These are phyloP conservation scores for Pulveroboletus sp. DNA, from an alignment of 768 basidiomycete genomes.

Conservation along the genomic window DNA sequence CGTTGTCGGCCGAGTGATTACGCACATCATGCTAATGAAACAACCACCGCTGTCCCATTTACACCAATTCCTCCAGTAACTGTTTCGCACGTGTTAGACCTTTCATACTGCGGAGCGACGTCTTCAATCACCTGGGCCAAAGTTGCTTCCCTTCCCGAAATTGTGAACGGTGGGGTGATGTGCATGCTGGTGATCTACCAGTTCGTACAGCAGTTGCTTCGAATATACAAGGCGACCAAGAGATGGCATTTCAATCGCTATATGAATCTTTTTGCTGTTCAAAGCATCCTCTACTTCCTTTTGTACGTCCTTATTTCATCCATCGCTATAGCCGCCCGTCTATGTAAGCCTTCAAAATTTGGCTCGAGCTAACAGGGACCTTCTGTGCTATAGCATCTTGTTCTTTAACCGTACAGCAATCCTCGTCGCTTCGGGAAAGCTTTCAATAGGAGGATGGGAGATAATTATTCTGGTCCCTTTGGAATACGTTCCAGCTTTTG, in stretches of 20 bases:
- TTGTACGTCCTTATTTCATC: slow-evolving; percentile 2
- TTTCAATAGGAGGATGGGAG: slow-evolving; percentile 2
- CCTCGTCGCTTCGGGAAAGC: not conserved
- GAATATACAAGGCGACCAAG: slow-evolving; percentile 3
- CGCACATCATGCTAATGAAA: not conserved
- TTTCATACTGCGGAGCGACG: not conserved
- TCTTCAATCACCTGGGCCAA: slow-evolving; percentile 3
- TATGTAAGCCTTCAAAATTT: too few species aligned
- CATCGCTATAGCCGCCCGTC: not conserved
- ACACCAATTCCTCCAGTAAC: not conserved
- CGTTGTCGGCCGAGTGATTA: not conserved
- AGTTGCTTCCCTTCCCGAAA: not conserved
- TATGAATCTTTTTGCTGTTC: slow-evolving; percentile 1
- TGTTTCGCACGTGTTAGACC: not conserved
- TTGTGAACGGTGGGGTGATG: slow-evolving; percentile 1
- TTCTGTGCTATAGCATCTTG: not conserved
- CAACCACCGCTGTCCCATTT: not conserved
- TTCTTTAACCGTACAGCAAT: slow-evolving; percentile 7
- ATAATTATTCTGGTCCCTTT: not conserved
- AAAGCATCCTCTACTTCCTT: slow-evolving; percentile 11
- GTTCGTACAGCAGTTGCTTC: not conserved
- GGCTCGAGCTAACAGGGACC: not conserved
- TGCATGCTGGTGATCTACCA: slow-evolving; percentile 2
- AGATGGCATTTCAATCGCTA: slow-evolving; percentile 7
- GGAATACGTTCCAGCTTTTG: slow-evolving; percentile 5